Evolutionary conservation across 768 basidiomycete species (phyloP).

Genomic region (Rossbeevera mucosa): DNA sequence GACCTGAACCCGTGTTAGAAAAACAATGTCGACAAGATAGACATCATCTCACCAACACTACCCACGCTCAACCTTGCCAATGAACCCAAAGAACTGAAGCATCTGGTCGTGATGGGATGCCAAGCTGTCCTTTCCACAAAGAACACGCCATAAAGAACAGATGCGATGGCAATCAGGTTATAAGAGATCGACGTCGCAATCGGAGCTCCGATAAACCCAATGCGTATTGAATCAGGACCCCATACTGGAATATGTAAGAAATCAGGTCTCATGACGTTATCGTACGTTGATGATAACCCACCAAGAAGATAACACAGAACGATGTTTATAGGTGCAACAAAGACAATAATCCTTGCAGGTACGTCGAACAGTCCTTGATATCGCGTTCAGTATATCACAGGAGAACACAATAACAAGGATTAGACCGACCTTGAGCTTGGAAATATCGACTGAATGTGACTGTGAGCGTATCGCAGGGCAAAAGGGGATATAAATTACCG

Average conservation of each 20-base stretch:
- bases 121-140: constrained; percentile 74
- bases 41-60: constrained; percentile 53
- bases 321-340: constrained; percentile 82
- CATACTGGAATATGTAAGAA: constrained; percentile 65
- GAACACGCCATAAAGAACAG: constrained; percentile 58
- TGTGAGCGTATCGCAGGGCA: constrained; percentile 49
- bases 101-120: constrained; percentile 67
- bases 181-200: constrained; percentile 84
- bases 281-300: constrained; percentile 19
- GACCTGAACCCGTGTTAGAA: constrained; percentile 37
- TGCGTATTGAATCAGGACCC: constrained; percentile 74
- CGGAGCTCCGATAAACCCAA: constrained; percentile 92
- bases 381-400: neutral
- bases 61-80: constrained; percentile 74
- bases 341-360: constrained; percentile 77
- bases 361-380: constrained; percentile 69
- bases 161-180: constrained; percentile 67
- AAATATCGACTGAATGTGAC: constrained; percentile 41
- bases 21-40: neutral
- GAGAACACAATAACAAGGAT: constrained; percentile 19
- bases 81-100: constrained; percentile 63
- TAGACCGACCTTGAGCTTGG: constrained; percentile 72
- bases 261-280: constrained; percentile 30
- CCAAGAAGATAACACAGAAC: constrained; percentile 80
- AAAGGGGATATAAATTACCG: constrained; percentile 27